Base-by-base conservation (phyloP, 1,284 basidiomycete species). In the Sporisorium reilianum region DNA sequence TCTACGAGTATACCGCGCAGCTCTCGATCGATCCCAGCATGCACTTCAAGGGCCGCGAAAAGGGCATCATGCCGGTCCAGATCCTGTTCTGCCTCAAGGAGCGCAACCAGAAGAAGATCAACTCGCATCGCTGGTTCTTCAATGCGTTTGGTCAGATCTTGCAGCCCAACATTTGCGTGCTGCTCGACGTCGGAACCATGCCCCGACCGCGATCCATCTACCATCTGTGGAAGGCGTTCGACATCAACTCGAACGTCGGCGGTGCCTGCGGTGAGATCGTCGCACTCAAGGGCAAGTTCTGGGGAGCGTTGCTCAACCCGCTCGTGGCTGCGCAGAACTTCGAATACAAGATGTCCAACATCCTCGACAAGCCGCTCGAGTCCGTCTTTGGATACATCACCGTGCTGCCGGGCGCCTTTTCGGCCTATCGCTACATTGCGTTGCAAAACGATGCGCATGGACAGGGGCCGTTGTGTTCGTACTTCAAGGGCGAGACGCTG, bases 201-300 rank as follows among this genome's bases (percentile, higher is more conserved):
- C 95, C 95, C 0, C 42, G 80, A 23, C 55, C 78, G 3, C 60
- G 67, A 14, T 72, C 71, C 38, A 95, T 97, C 80, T 98, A 97
- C 85, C 93, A 97, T 80, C 87, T 98, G 11, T 97, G 95, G 95
- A 97, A 97, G 86, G 92, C 93, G 5, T 97, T 98, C 73, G 95
- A 97, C 83, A 92, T 95, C 86, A 95, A 97, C 86, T 93, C 92
- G 28, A 95, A 96, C 75, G 93, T 97, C 34, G 95, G 94, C 0
- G 95, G 96, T 28, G 95, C 96, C 5, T 97, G 94, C 82, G 95
- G 95, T n/a, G 95, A 97, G 58, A 96, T 97, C 57, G 93, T 95
- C 26, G 93, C 94, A 1, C 87, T 94, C 70, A 95, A 95, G 86
- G 94, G 93, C 48, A 92, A 90, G 85, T 92, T 88, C 79, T 78